These are phyloP conservation scores for Suillus occidentalis DNA, from an alignment of 768 basidiomycete species.

Conservation along the genomic window DNA sequence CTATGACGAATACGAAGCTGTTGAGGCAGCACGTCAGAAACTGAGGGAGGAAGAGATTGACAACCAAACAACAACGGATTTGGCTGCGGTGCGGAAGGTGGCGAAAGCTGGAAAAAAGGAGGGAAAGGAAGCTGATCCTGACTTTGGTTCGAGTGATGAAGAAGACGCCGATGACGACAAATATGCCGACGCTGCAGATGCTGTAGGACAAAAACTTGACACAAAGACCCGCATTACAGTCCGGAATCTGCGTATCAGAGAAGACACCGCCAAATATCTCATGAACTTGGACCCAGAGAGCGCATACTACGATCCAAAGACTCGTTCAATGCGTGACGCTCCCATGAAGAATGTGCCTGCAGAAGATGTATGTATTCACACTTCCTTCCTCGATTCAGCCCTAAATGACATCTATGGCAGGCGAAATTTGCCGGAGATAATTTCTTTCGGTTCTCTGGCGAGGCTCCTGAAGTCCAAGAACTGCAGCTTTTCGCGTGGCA, in stretches of 20 bases:
- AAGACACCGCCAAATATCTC: slow-evolving; percentile 98
- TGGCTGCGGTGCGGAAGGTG: slow-evolving; percentile 90
- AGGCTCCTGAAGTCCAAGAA: slow-evolving; percentile 88
- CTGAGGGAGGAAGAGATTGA: slow-evolving; percentile 96
- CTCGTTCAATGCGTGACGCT: slow-evolving; percentile 98
- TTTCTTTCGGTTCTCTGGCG: slow-evolving; percentile 88
- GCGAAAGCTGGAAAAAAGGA: slow-evolving; percentile 85
- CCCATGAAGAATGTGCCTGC: slow-evolving; percentile 71
- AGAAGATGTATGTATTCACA: slow-evolving; percentile 72
- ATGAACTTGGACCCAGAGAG: slow-evolving; percentile 94
- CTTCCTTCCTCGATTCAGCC: slow-evolving; percentile 1
- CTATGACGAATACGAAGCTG: slow-evolving; percentile 91
- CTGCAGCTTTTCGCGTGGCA: slow-evolving; percentile 98
- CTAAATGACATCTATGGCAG: slow-evolving; percentile 37
- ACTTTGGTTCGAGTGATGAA: slow-evolving; percentile 96
- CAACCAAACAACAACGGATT: slow-evolving; percentile 90
- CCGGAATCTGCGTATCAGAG: slow-evolving; percentile 95
- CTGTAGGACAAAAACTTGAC: slow-evolving; percentile 96
- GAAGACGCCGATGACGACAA: slow-evolving; percentile 97
- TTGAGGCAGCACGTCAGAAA: slow-evolving; percentile 89
- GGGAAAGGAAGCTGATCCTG: slow-evolving; percentile 72
- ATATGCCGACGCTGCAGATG: slow-evolving; percentile 97
- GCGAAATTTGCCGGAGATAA: slow-evolving; percentile 95
- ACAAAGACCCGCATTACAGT: slow-evolving; percentile 98
- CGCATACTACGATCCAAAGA: slow-evolving; percentile 99